Evolutionary conservation across 495 filamentous ascomycete genomes (phyloP).

Genomic region (Trichoderma asperelloides): DNA sequence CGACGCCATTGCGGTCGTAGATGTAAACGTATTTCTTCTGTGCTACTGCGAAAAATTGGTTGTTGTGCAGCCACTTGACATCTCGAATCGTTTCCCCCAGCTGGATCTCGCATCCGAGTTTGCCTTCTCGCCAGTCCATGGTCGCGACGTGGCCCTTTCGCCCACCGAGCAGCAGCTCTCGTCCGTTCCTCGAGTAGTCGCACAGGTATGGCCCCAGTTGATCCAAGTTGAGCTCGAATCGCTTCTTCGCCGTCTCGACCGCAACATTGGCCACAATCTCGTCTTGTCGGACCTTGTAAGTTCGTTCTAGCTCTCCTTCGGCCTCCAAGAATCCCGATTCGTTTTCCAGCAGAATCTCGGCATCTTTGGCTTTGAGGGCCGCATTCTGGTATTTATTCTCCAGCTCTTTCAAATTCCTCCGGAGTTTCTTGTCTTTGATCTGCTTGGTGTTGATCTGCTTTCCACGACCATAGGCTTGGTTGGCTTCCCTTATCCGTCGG

Average conservation of each 20-base stretch:
- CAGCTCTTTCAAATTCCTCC: slow-evolving; percentile 64
- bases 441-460: slow-evolving; percentile 48
- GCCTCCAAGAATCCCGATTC: slow-evolving; percentile 80
- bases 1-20: slow-evolving; percentile 81
- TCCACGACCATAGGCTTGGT: slow-evolving; percentile 77
- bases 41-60: slow-evolving; percentile 92
- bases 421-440: slow-evolving; percentile 78
- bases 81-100: slow-evolving; percentile 82
- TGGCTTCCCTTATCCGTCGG: slow-evolving; percentile 50
- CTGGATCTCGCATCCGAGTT: slow-evolving; percentile 82
- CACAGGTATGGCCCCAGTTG: slow-evolving; percentile 74
- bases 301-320: slow-evolving; percentile 78
- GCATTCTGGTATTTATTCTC: slow-evolving; percentile 79
- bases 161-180: slow-evolving; percentile 74
- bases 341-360: slow-evolving; percentile 88
- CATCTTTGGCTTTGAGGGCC: slow-evolving; percentile 75
- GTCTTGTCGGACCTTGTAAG: slow-evolving; percentile 83
- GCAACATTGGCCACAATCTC: slow-evolving; percentile 70
- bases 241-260: slow-evolving; percentile 79
- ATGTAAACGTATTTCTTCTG: slow-evolving; percentile 94
- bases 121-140: slow-evolving; percentile 93
- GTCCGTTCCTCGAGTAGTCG: slow-evolving; percentile 85
- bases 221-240: slow-evolving; percentile 80
- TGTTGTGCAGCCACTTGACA: slow-evolving; percentile 89
- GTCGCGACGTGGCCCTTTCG: slow-evolving; percentile 91